phyloP scores from a whole-genome alignment of 495 filamentous ascomycete genomes.

The Cladorrhinum samala region DNA sequence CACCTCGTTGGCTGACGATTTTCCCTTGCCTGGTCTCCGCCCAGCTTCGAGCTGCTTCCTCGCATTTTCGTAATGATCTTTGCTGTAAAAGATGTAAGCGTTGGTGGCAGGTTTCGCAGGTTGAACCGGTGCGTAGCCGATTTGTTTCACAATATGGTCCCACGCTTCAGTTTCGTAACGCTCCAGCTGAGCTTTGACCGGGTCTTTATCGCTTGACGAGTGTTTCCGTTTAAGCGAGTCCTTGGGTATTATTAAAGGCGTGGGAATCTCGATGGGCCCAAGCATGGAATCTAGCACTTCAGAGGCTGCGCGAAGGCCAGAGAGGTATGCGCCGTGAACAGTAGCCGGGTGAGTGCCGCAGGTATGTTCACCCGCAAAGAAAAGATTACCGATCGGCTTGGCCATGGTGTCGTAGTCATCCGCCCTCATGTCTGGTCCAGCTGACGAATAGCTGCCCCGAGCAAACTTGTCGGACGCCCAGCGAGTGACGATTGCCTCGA shows the following conservation, averaged over 20 bases:
- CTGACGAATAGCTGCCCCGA: conserved; percentile 88
- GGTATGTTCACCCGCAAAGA: conserved; percentile 96
- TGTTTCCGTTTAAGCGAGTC: conserved; percentile 50
- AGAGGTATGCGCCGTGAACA: conserved; percentile 93
- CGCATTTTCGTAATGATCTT: conserved; percentile 69
- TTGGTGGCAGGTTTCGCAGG: conserved; percentile 67
- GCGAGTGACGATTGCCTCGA: conserved; percentile 87
- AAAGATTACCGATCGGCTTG: conserved; percentile 73
- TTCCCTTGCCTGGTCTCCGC: conserved; percentile 55
- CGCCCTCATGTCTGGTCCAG: conserved; percentile 68
- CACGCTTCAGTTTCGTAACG: conserved; percentile 70
- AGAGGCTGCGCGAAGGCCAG: conserved; percentile 79
- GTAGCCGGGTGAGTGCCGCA: conserved; percentile 93
- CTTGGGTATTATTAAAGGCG: conserved; percentile 66
- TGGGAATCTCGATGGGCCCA: conserved; percentile 72
- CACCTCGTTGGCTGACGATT: conserved; percentile 71
- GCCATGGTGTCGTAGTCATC: conserved; percentile 95
- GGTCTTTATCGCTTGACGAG: conserved; percentile 36
- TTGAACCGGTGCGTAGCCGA: conserved; percentile 66
- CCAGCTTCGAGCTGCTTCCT: conserved; percentile 65
- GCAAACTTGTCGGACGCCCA: conserved; percentile 89
- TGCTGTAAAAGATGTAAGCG: conserved; percentile 71
- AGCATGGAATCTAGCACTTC: conserved; percentile 73
- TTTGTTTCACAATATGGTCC: conserved; percentile 56
- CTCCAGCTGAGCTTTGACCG: conserved; percentile 52